Conservation (phyloP, 176 grass and related monocot species). For the Musa beccarii region DNA sequence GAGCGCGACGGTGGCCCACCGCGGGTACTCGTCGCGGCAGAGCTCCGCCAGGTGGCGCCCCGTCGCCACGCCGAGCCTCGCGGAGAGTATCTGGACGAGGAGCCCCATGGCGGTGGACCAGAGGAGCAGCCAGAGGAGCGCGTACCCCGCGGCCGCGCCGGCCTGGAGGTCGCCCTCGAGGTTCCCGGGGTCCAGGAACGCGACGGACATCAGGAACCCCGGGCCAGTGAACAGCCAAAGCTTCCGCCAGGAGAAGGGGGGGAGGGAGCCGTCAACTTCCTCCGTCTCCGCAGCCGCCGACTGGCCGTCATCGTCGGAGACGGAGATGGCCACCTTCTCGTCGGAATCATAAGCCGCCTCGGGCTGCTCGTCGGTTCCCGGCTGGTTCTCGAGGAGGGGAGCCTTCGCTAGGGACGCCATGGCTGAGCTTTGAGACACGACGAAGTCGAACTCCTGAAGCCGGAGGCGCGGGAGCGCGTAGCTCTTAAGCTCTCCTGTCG, state of each 20-base stretch:
- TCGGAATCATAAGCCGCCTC: not conserved
- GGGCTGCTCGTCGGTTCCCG: not conserved
- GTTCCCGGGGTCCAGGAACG: not conserved
- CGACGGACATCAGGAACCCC: not conserved
- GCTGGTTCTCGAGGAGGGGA: not conserved
- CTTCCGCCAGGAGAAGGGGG: constrained; percentile 3
- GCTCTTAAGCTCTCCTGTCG: too few species aligned
- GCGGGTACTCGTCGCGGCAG: constrained; percentile 4
- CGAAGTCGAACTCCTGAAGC: not conserved
- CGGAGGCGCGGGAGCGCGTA: too few species aligned
- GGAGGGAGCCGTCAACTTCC: not conserved
- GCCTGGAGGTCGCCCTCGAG: not conserved
- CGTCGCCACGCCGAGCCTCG: not conserved
- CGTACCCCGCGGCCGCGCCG: not conserved
- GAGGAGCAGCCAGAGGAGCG: constrained; percentile 6
- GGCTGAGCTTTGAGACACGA: not conserved
- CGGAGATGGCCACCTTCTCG: not conserved
- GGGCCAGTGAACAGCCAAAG: not conserved
- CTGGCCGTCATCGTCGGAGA: not conserved
- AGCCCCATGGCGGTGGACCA: constrained; percentile 7
- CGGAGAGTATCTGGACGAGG: constrained; percentile 1
- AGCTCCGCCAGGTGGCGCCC: not conserved
- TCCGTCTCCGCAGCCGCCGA: too few species aligned
- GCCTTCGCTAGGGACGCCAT: not conserved
- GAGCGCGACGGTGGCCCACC: not conserved